These are phyloP conservation scores for Cryomyces minteri DNA, from an alignment of 495 filamentous ascomycete species.

Conservation along the genomic window DNA sequence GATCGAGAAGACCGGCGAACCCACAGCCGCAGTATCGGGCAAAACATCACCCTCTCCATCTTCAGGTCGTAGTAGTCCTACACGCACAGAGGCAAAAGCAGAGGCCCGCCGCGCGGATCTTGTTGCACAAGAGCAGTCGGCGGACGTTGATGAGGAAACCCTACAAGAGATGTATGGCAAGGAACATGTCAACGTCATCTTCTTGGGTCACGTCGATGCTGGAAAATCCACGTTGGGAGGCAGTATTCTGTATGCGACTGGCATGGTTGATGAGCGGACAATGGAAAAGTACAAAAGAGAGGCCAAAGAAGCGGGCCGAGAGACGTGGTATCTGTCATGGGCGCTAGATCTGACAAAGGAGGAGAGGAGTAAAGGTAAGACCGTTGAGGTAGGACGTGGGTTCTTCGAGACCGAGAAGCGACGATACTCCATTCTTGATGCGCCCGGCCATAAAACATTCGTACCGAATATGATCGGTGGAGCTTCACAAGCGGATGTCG, in stretches of 20 bases:
- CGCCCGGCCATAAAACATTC: constrained; percentile 37
- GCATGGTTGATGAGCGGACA: constrained; percentile 97
- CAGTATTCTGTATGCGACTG: constrained; percentile 75
- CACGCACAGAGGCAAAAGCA: constrained; percentile 31
- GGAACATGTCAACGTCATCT: constrained; percentile 96
- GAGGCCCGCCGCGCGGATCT: constrained; percentile 53
- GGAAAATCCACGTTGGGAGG: constrained; percentile 94
- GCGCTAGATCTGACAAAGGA: constrained; percentile 92
- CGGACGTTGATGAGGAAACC: constrained; percentile 78
- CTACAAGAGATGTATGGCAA: constrained; percentile 95
- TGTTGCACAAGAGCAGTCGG: constrained; percentile 70
- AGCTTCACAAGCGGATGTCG: constrained; percentile 89
- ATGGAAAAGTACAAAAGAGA: constrained; percentile 96
- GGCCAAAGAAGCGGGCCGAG: constrained; percentile 86
- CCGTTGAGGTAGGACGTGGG: constrained; percentile 88
- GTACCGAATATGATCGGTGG: constrained; percentile 37
- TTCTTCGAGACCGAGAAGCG: constrained; percentile 90
- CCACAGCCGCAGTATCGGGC: constrained; percentile 34
- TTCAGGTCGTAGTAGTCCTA: constrained; percentile 59
- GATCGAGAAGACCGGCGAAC: constrained; percentile 57
- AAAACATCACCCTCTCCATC: constrained; percentile 60
- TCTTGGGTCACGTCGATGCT: constrained; percentile 95
- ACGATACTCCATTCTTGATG: constrained; percentile 85
- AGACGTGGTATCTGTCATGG: constrained; percentile 99
- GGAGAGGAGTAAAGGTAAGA: constrained; percentile 93